Percentiles rank a stretch among this genome's conserved stretches.
These are phyloP conservation scores for Papilionanthe hybrid DNA, from an alignment of 116 monocot species.

Conservation along the genomic window DNA sequence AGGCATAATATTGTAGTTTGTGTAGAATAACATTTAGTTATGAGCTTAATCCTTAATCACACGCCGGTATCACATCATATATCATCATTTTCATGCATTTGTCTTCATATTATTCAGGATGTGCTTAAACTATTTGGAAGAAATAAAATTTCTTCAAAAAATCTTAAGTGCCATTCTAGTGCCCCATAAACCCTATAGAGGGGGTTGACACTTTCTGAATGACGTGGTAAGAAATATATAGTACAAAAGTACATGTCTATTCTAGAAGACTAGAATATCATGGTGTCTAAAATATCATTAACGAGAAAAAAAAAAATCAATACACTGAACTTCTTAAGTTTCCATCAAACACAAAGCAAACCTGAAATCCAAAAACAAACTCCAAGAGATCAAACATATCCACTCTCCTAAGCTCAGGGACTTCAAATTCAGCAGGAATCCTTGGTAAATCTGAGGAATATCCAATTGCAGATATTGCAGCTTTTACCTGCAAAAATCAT, in stretches of 20 bases:
- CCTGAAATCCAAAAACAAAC: conserved; percentile 98
- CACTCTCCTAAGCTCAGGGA: conserved; percentile 35
- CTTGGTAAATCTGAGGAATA: conserved; percentile 63
- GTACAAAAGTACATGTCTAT: neutral
- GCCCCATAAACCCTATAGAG: neutral
- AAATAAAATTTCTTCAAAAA: neutral
- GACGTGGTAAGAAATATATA: neutral
- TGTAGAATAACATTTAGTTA: neutral
- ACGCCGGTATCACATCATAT: neutral
- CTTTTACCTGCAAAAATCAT: conserved; percentile 57
- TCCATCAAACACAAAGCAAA: conserved; percentile 14
- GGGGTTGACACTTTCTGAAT: neutral
- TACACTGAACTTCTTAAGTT: neutral
- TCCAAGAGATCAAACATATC: conserved; percentile 95
- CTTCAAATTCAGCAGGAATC: conserved; percentile 46
- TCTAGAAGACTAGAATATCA: neutral
- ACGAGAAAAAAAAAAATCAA: neutral
- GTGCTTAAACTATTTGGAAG: neutral
- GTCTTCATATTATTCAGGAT: neutral
- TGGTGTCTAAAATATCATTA: neutral
- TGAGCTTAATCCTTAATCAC: neutral
- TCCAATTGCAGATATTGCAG: conserved; percentile 76
- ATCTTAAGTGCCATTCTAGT: neutral
- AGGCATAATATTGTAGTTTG: neutral
- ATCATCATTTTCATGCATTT: neutral